Base-by-base conservation (phyloP, 805 yeast genomes). In the Starmerella ratchasimensis region DNA sequence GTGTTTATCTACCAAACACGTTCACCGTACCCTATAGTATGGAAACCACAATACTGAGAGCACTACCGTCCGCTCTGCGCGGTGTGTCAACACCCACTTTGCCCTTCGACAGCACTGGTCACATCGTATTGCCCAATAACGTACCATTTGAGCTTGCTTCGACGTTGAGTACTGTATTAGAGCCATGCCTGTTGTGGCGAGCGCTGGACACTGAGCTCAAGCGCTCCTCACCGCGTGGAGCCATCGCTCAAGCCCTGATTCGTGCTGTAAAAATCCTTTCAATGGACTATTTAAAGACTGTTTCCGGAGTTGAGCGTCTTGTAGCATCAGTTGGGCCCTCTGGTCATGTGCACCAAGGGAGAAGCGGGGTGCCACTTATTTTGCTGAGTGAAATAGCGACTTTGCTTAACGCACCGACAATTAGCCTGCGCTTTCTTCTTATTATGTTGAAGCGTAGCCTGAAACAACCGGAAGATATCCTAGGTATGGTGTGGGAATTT, bases 171-270 rank as follows among this genome's bases (percentile, higher is more conserved):
- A 55, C 64, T 20, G 58, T 80, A 1, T 60, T 77, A 28, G 95
- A 84, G 54, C 78, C 83, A 1, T 88, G 81, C 0, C 57, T 84
- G 24, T 58, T 83, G 3, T 81, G 70, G 56, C 65, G 67, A 36
- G 55, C 61, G 30, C 56, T 82, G 25, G 56, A 54, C 4, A 39
- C 36, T 13, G 48, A 51, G 16, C 45, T 67, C 10, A 60, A 58
- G 27, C 54, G 56, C 45, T 47, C 58, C 41, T 39, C 11, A 2
- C 28, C 48, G 44, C 53, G 18, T 3, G 53, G 62, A 3, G n/a
- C n/a, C n/a, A n/a, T n/a, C n/a, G n/a, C n/a, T 42, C 73, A 72
- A 27, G 79, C 93, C 1, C 70, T 77, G 31, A 43, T 68, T 5
- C 62, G 76, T 14, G 65, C 66, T 20, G 54, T 76, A 3, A 59